Evolutionary conservation across 805 yeast species (phyloP), one percentile per base, ranked within the genome.

Genomic region (Saturnispora sanitii): DNA sequence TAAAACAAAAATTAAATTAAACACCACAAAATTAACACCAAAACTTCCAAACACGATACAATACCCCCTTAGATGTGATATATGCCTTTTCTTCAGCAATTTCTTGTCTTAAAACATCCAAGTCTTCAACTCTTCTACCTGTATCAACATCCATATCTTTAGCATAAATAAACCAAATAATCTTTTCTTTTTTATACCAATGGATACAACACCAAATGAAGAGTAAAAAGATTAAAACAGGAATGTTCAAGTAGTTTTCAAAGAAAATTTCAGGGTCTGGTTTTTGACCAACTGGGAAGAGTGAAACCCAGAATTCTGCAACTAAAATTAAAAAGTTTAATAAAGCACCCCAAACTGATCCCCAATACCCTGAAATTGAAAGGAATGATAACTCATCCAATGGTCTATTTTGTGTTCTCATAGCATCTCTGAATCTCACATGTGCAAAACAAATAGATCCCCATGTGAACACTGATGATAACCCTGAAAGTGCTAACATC

Each of bases 241-340:
- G 83, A 44, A 70, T 67, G 12, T 85, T 75, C 51, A 84, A 64
- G 59, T 78, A 83, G 21, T 74, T 64, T 54, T 70, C 64, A 67
- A 84, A 84, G 68, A 84, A 84, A 34, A 50, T 61, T 30, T 60
- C 51, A 6, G 84, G 82, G 54, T 63, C 66, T 40, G 81, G 74
- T 6, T 45, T 66, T 12, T 76, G 75, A 7, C 73, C 75, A 35
- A 77, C 54, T 41, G 94, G 94, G 69, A 68, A 83, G 32, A 82
- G 62, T 5, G 92, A 88, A 44, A 79, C 69, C 85, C 90, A 85
- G 67, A 85, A 82, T 62, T 82, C 88, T 23, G 87, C 84, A 42
- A 74, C 64, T 45, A 86, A 65, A 46, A 84, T 77, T 42, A 80
- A 58, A 25, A 70, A 29, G 56, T 78, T 77, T 54, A 86, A 61